Evolutionary conservation across 2,329 filamentous ascomycete genomes (phyloP).

Genomic region (Stagonosporopsis vannaccii): DNA sequence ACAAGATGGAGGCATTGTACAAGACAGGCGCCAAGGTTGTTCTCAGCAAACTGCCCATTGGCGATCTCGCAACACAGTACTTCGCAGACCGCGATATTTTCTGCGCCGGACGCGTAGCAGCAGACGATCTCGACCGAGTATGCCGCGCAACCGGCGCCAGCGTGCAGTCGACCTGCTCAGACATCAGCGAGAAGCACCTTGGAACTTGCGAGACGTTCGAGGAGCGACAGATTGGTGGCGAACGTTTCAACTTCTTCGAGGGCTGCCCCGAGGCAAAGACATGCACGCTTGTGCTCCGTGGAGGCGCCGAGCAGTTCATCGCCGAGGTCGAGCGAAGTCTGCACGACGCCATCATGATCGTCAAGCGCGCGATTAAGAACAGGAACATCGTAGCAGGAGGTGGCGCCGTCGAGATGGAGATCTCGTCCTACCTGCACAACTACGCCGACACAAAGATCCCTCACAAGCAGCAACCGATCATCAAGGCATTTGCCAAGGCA

Average conservation of each 20-base stretch:
- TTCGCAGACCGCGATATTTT: slow-evolving; percentile 98
- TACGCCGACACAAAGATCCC: slow-evolving; percentile 92
- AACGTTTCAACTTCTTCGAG: slow-evolving; percentile 98
- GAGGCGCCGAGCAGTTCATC: slow-evolving; percentile 98
- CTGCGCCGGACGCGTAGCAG: slow-evolving; percentile 91
- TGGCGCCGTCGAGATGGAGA: slow-evolving; percentile 94
- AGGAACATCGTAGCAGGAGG: slow-evolving; percentile 93
- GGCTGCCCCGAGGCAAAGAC: slow-evolving; percentile 95
- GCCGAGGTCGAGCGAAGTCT: slow-evolving; percentile 97
- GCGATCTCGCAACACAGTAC: slow-evolving; percentile 95
- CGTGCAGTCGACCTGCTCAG: slow-evolving; percentile 93
- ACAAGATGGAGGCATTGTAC: slow-evolving; percentile 95
- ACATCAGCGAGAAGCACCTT: slow-evolving; percentile 87
- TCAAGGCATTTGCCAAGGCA: slow-evolving; percentile 97
- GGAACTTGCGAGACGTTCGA: slow-evolving; percentile 91
- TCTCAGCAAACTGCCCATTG: slow-evolving; percentile 95
- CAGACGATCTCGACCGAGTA: slow-evolving; percentile 94
- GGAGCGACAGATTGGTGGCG: slow-evolving; percentile 94
- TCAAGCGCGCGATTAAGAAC: slow-evolving; percentile 97
- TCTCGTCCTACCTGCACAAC: slow-evolving; percentile 90
- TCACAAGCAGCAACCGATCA: slow-evolving; percentile 95
- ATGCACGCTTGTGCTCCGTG: slow-evolving; percentile 92
- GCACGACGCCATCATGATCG: slow-evolving; percentile 99
- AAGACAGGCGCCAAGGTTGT: slow-evolving; percentile 97
- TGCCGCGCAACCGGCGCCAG: slow-evolving; percentile 93